Base-by-base conservation (phyloP, 2,329 filamentous ascomycete genomes). In the Sclerotinia subarctica region DNA sequence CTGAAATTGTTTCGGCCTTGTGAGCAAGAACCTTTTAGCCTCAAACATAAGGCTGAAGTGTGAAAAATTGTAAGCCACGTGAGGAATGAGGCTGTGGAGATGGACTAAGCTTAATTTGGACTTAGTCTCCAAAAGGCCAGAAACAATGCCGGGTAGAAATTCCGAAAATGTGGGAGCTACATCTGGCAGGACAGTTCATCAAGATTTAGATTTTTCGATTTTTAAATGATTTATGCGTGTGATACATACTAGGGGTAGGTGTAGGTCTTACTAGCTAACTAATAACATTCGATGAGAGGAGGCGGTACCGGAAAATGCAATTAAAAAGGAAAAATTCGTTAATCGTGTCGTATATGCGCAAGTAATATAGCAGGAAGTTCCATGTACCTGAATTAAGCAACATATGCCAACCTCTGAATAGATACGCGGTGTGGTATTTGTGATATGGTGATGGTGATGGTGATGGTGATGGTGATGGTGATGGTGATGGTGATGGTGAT, bases 151-250 rank as follows among this genome's bases (percentile, higher is more conserved):
- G 64, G 64, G 54, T 38, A 26, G 64, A 47, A 53, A 60, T 53
- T 60, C 54, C 54, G 64, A 66, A 60, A 52, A 59, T 42, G 44
- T 66, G 64, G 64, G 54, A 60, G 46, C 32, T 32, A 44, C 3
- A 46, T 46, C 15, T 66, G 64, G 64, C 19, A 66, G 54, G 51
- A 51, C 21, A 54, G 42, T 47, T 47, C 42, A 60, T 60, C 57
- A 29, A 32, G 32, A 32, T 32, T 32, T 32, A 59, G 42, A 42
- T 32, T 59, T 11, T 59, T 19, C 24, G 21, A 7, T 24, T 56
- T 56, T 38, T 56, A 35, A 38, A 38, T 42, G 24, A 24, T 38
- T 46, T 21, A 62, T 62, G 38, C 46, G 42, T 62, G 58, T 62
- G 38, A 62, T 49, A 29, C n/a, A 49, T 47, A n/a, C 32, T 54